Evolutionary conservation across 345 rosid species (phyloP), one percentile per base, ranked within the genome.

Genomic region (Tarenaya hassleriana): DNA sequence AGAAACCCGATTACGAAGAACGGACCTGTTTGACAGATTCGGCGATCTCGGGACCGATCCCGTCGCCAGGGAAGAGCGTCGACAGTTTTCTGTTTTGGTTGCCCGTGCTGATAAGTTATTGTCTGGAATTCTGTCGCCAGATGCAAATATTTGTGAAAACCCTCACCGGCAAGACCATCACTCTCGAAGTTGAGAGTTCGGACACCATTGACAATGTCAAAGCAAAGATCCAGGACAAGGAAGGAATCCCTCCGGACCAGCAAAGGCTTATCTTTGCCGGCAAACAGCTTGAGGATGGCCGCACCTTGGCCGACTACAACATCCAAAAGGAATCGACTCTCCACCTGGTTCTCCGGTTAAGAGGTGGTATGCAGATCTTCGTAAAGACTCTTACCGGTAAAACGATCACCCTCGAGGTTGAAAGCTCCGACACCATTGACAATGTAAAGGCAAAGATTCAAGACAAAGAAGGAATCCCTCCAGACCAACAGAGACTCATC

Each of bases 1-100:
- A 11, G n/a, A 31, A 50, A 46, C 1, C 16, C 10, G 2, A 64
- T 5, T 8, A 4, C 12, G 16, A 29, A 56, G 24, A 47, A 16
- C 0, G 15, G 33, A 79, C 99, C 92, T 86, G 62, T 68, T 94
- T 94, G 67, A 88, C 97, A 55, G 99, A 80, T 45, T 82, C 84
- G 5, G 99, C 97, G 72, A 94, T 94, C 78, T 94, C 99, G 34
- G 99, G 99, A 61, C 99, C 99, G 70, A 91, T 86, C 47, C 97
- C 99, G 40, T 94, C 97, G 52, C 97, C 99, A 35, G 99, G 97
- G 63, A 94, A 94, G 52, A 94, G 87, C n/a, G n/a, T n/a, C n/a
- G n/a, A n/a, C n/a, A n/a, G n/a, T n/a, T 40, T 13, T 12, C 43
- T 40, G 16, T 40, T 40, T 16, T 3, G 14, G 16, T 12, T 40